Percentiles rank a stretch among this genome's conserved stretches.
phyloP scores from a whole-genome alignment of 192 early-diverging fungal species.

The Podila minutissima region DNA sequence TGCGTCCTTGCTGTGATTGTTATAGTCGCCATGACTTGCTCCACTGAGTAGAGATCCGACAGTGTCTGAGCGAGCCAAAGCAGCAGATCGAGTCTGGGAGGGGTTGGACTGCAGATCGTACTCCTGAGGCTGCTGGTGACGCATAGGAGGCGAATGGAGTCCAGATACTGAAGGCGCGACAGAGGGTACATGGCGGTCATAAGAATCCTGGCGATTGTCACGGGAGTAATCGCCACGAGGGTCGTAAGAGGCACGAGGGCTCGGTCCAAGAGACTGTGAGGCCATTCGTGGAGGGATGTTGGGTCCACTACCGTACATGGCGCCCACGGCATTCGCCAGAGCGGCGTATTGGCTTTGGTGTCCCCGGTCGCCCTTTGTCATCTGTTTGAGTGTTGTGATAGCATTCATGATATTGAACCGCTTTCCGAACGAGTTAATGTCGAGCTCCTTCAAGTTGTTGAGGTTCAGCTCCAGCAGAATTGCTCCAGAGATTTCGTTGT shows the following conservation, averaged over 20 bases:
- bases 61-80: constrained; percentile 35
- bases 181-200: constrained; percentile 6
- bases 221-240: constrained; percentile 26
- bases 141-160: background rate
- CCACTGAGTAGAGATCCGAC: constrained; percentile 31
- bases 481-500: constrained; percentile 75
- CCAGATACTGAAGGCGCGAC: background rate
- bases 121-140: constrained; percentile 22
- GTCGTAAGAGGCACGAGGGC: constrained; percentile 19
- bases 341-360: constrained; percentile 20
- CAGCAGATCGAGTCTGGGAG: constrained; percentile 7
- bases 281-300: constrained; percentile 48
- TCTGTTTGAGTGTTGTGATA: constrained; percentile 65
- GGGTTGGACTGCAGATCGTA: constrained; percentile 16
- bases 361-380: constrained; percentile 14
- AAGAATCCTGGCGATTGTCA: constrained; percentile 26
- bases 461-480: constrained; percentile 70
- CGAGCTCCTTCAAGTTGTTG: constrained; percentile 71
- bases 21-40: constrained; percentile 35
- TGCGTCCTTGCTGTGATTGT: background rate
- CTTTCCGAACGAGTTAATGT: constrained; percentile 70
- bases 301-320: constrained; percentile 32
- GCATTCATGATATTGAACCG: constrained; percentile 73
- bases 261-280: constrained; percentile 13
- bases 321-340: constrained; percentile 2